Evolutionary conservation across 768 basidiomycete species (phyloP).

Genomic region (Phanerochaete sordida): DNA sequence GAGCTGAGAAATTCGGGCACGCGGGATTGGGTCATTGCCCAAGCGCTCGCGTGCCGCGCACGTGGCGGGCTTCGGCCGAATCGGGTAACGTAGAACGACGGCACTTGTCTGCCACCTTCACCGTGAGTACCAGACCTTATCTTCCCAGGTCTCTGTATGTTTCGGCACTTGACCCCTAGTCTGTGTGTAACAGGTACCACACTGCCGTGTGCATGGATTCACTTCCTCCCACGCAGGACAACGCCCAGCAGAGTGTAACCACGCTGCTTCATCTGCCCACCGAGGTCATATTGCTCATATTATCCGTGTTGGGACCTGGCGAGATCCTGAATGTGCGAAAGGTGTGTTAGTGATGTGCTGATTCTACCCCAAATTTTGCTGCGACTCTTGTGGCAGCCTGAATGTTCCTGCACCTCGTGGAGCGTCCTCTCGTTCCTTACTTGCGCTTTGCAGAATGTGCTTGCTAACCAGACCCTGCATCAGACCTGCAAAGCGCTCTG

Average conservation of each 20-base stretch:
- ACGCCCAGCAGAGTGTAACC: neutral
- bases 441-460: neutral
- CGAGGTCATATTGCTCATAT: constrained; percentile 4
- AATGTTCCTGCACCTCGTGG: too few relatives aligned
- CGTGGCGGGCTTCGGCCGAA: neutral
- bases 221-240: neutral
- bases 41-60: constrained; percentile 3
- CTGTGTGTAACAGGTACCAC: neutral
- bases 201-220: neutral
- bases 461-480: neutral
- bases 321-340: constrained; percentile 1
- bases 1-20: constrained; percentile 14
- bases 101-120: neutral
- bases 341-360: neutral
- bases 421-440: too few relatives aligned
- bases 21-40: constrained; percentile 1
- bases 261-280: neutral
- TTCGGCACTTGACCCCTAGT: too few relatives aligned
- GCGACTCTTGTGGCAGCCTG: too few relatives aligned
- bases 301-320: neutral
- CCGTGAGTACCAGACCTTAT: neutral
- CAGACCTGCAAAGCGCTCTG: constrained; percentile 5
- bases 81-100: neutral
- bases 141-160: neutral
- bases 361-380: neutral